Evolutionary conservation across 2,329 filamentous ascomycete species (phyloP).

Genomic region (Pseudogymnoascus sp.): DNA sequence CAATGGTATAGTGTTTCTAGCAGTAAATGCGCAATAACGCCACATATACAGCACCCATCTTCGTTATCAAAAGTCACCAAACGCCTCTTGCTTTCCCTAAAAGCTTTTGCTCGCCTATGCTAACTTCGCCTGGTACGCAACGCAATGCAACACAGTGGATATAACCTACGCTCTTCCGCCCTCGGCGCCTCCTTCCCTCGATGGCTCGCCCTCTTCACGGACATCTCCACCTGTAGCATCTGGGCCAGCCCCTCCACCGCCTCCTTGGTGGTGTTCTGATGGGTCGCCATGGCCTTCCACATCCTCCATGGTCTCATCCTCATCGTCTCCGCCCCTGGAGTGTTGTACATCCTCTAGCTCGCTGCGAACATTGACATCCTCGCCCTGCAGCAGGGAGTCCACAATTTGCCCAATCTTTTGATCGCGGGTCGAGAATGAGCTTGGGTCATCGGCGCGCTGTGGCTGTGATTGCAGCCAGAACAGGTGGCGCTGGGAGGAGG

Average conservation of each 20-base stretch:
- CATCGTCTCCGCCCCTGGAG: conserved; percentile 49
- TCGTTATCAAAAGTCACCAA: conserved; percentile 10
- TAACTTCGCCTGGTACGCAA: conserved; percentile 7
- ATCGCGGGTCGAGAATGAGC: conserved; percentile 78
- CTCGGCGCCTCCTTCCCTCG: conserved; percentile 89
- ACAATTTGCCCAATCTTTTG: conserved; percentile 83
- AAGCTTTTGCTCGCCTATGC: conserved; percentile 2
- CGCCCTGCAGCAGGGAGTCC: conserved; percentile 74
- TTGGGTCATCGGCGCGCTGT: conserved; percentile 62
- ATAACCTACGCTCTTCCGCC: conserved; percentile 98
- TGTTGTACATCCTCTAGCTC: conserved; percentile 61
- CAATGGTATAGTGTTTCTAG: conserved; percentile 23
- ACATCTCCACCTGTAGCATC: conserved; percentile 87
- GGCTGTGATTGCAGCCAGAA: conserved; percentile 96
- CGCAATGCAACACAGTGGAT: conserved; percentile 4
- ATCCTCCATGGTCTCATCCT: conserved; percentile 74
- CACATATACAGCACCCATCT: conserved; percentile 4
- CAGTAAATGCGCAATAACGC: conserved; percentile 26
- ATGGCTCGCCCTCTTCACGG: conserved; percentile 78
- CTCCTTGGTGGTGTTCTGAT: conserved; percentile 50
- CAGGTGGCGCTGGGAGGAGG: conserved; percentile 81
- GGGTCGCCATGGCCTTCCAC: conserved; percentile 57
- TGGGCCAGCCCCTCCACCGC: conserved; percentile 72
- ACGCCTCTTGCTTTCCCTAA: conserved; percentile 11
- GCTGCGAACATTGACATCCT: conserved; percentile 70